Percentiles rank a stretch among this genome's conserved stretches.
phyloP scores from a whole-genome alignment of 2,329 filamentous ascomycete genomes.

The Aspergillus versicolor region DNA sequence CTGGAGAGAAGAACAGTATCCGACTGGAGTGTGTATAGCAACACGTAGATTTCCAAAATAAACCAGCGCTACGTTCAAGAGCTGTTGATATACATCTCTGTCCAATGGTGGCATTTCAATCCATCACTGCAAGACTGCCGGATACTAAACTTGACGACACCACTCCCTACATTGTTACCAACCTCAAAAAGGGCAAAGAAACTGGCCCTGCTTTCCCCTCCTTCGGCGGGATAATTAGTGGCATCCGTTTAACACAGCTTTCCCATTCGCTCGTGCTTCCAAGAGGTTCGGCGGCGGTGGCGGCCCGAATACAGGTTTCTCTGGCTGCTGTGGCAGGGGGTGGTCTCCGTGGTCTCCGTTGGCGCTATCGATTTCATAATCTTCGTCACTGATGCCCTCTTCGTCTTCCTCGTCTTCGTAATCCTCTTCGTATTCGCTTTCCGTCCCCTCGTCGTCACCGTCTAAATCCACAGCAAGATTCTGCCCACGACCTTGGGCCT shows the following conservation, averaged over 20 bases:
- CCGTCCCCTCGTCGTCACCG: constrained; percentile 42
- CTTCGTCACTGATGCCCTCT: constrained; percentile 60
- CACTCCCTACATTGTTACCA: neutral
- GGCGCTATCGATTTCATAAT: constrained; percentile 45
- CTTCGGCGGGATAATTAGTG: constrained; percentile 18
- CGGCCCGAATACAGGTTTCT: constrained; percentile 48
- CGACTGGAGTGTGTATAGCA: constrained; percentile 8
- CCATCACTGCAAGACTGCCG: neutral
- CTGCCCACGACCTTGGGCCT: constrained; percentile 83
- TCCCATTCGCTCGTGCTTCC: constrained; percentile 47
- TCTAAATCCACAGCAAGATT: constrained; percentile 62
- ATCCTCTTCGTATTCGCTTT: constrained; percentile 56
- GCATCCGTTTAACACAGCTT: constrained; percentile 45
- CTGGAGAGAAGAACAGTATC: neutral
- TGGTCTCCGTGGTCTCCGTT: constrained; percentile 27
- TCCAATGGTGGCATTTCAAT: neutral
- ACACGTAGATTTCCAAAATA: constrained; percentile 14
- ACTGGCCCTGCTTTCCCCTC: neutral
- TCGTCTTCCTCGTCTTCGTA: constrained; percentile 66
- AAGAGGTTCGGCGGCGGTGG: constrained; percentile 53
- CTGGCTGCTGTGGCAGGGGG: constrained; percentile 27
- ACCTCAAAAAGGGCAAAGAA: neutral
- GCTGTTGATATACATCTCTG: constrained; percentile 3
- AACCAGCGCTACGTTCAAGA: constrained; percentile 6
- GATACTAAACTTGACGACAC: neutral